Evolutionary conservation across 495 filamentous ascomycete species (phyloP).

Genomic region (Penicillium robsamsonii): DNA sequence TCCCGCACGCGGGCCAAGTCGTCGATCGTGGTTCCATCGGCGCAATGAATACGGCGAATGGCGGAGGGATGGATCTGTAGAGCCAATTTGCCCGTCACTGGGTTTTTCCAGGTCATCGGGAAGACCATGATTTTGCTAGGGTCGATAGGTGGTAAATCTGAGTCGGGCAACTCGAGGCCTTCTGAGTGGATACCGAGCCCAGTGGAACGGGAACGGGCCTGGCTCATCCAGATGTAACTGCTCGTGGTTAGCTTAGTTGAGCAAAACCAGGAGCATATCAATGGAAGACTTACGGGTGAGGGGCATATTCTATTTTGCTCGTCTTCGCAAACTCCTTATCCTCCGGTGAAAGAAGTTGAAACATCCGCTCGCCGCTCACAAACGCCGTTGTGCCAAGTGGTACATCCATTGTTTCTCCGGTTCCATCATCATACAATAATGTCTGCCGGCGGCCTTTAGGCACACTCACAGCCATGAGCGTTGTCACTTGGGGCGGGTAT

Average conservation of each 20-base stretch:
- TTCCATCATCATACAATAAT: slow-evolving; percentile 68
- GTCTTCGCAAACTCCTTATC: slow-evolving; percentile 64
- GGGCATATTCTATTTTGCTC: slow-evolving; percentile 68
- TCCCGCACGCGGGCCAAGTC: slow-evolving; percentile 63
- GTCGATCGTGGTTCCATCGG: slow-evolving; percentile 62
- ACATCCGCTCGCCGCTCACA: slow-evolving; percentile 65
- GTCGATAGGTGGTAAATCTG: slow-evolving; percentile 61
- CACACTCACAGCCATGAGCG: slow-evolving; percentile 64
- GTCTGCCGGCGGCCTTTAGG: slow-evolving; percentile 62
- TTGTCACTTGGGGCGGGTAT: slow-evolving; percentile 66
- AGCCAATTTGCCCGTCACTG: slow-evolving; percentile 62
- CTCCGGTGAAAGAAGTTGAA: slow-evolving; percentile 55
- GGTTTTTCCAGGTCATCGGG: slow-evolving; percentile 72
- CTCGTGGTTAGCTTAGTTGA: neutral
- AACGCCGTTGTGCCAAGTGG: slow-evolving; percentile 76
- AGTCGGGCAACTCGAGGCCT: slow-evolving; percentile 51
- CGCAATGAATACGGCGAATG: slow-evolving; percentile 60
- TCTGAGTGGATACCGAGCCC: slow-evolving; percentile 67
- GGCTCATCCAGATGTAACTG: slow-evolving; percentile 71
- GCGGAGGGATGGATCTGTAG: slow-evolving; percentile 69
- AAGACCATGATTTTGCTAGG: slow-evolving; percentile 63
- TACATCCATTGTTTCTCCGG: slow-evolving; percentile 63
- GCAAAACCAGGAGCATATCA: neutral
- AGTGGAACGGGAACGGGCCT: slow-evolving; percentile 59
- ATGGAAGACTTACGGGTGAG: slow-evolving; percentile 53